Percentiles rank a stretch among this genome's conserved stretches.
Conservation (phyloP, 768 basidiomycete genomes). For the Leccinum incarnatum region DNA sequence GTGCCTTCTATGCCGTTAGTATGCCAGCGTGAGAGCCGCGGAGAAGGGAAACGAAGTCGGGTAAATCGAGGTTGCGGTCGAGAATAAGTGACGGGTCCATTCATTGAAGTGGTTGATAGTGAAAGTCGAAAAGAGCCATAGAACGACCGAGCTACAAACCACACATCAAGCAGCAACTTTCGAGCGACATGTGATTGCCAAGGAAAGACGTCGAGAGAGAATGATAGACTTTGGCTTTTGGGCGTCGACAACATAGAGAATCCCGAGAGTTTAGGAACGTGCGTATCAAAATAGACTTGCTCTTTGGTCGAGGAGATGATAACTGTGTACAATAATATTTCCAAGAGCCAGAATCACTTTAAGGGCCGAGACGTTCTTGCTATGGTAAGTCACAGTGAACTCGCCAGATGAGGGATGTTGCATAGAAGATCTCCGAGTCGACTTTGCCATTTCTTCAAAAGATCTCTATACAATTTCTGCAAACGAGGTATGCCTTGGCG, state of each 20-base stretch:
- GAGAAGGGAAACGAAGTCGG: slow-evolving; percentile 89
- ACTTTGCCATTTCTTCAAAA: slow-evolving; percentile 49
- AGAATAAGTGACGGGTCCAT: slow-evolving; percentile 92
- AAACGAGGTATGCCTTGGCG: slow-evolving; percentile 65
- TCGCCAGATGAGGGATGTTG: slow-evolving; percentile 57
- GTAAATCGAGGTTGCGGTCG: slow-evolving; percentile 81
- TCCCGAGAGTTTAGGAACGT: slow-evolving; percentile 65
- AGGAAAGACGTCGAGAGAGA: slow-evolving; percentile 76
- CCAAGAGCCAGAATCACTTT: slow-evolving; percentile 65
- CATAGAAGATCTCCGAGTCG: slow-evolving; percentile 46
- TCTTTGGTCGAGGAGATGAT: slow-evolving; percentile 62
- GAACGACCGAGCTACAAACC: slow-evolving; percentile 79
- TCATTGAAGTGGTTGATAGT: slow-evolving; percentile 86
- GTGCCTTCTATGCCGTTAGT: slow-evolving; percentile 57
- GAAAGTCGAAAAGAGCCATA: slow-evolving; percentile 82
- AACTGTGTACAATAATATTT: slow-evolving; percentile 50
- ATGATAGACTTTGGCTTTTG: slow-evolving; percentile 60
- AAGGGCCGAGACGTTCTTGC: slow-evolving; percentile 73
- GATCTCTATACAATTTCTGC: slow-evolving; percentile 64
- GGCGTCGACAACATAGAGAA: slow-evolving; percentile 89
- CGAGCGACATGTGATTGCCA: slow-evolving; percentile 84
- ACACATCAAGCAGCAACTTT: slow-evolving; percentile 79
- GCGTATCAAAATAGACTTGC: slow-evolving; percentile 74
- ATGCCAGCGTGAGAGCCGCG: slow-evolving; percentile 48
- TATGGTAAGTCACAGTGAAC: slow-evolving; percentile 60